phyloP scores from a whole-genome alignment of 306 rosid species.

The Leucaena leucocephala region DNA sequence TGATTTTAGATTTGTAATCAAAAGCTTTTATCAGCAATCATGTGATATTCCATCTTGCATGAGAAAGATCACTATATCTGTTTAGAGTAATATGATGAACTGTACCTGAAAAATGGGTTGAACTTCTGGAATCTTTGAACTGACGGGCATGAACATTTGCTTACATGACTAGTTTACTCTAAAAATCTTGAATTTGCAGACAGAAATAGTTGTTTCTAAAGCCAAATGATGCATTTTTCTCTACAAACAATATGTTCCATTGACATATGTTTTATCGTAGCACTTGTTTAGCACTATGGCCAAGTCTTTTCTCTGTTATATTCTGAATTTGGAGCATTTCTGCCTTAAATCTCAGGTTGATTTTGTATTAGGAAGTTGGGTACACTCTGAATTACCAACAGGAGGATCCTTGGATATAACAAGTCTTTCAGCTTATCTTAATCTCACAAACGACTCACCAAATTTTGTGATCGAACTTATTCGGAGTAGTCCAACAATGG shows the following conservation, averaged over 20 bases:
- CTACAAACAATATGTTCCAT: neutral
- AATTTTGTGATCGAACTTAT: conserved; percentile 72
- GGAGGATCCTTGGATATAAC: conserved; percentile 84
- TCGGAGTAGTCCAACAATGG: conserved; percentile 66
- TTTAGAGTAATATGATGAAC: neutral
- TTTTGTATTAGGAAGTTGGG: conserved; percentile 84
- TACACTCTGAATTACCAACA: conserved; percentile 68
- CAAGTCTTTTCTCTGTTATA: neutral
- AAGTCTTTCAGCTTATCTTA: conserved; percentile 71
- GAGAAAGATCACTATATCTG: neutral
- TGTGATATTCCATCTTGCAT: neutral
- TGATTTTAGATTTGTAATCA: neutral
- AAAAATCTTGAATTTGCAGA: conserved; percentile 4
- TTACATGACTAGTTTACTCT: conserved; percentile 6
- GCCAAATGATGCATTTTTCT: neutral
- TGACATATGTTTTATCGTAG: neutral
- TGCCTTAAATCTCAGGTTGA: conserved; percentile 56
- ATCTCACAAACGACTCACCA: conserved; percentile 72
- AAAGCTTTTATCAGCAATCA: neutral
- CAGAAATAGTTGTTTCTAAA: neutral
- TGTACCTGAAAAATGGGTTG: neutral
- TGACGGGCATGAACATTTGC: neutral
- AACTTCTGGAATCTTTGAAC: neutral
- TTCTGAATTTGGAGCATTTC: neutral
- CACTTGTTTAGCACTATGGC: neutral